phyloP scores from a whole-genome alignment of 148 eudicot species.

The Rhododendron henanense region DNA sequence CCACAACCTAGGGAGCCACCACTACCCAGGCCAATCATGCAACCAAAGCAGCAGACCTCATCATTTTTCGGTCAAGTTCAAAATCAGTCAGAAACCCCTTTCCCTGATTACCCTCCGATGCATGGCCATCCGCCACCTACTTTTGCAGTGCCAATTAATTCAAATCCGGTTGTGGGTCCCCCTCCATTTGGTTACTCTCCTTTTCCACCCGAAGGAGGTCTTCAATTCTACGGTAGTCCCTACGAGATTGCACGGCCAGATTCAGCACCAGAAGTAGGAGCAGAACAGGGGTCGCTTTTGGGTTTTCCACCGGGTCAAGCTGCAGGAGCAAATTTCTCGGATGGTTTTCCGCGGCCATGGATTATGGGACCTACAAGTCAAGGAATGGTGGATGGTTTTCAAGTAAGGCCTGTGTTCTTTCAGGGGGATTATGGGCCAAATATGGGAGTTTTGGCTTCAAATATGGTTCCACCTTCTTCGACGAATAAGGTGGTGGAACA shows the following conservation, averaged over 20 bases:
- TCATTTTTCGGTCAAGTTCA: constrained; percentile 42
- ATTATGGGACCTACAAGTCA: constrained; percentile 40
- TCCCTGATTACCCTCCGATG: constrained; percentile 31
- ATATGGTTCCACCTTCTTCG: constrained; percentile 16
- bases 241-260: constrained; percentile 51
- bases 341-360: constrained; percentile 60
- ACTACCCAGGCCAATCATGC: constrained; percentile 53
- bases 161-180: constrained; percentile 36
- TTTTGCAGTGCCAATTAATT: constrained; percentile 37
- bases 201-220: constrained; percentile 56
- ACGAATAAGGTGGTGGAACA: constrained; percentile 23
- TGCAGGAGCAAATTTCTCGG: constrained; percentile 30
- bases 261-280: constrained; percentile 36
- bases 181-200: constrained; percentile 63
- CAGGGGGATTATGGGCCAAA: constrained; percentile 33
- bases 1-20: constrained; percentile 52
- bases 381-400: constrained; percentile 36
- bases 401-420: constrained; percentile 28
- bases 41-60: constrained; percentile 31
- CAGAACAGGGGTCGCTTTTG: constrained; percentile 47
- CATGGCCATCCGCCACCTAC: constrained; percentile 38
- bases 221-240: constrained; percentile 47
- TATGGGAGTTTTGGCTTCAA: constrained; percentile 20
- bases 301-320: constrained; percentile 47
- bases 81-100: constrained; percentile 29